Conservation (phyloP, 257 asterid genomes). For the Cynanchum wilfordii region DNA sequence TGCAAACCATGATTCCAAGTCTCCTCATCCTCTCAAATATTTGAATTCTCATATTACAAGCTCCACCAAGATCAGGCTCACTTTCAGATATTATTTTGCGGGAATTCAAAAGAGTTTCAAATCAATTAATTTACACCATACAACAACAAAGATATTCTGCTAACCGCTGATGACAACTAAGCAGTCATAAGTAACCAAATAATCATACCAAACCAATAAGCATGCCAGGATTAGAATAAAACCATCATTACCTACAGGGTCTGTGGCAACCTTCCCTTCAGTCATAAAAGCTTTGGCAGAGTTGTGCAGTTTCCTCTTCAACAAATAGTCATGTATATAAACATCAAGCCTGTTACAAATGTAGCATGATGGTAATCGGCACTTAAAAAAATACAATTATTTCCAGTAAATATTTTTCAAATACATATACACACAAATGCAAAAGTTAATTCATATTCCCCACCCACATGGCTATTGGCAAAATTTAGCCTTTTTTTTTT, state of each 20-base stretch:
- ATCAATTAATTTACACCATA: background rate
- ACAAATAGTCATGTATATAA: constrained; percentile 89
- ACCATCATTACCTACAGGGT: constrained; percentile 76
- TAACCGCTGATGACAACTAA: background rate
- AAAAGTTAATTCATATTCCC: background rate
- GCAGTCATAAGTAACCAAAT: background rate
- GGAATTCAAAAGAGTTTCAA: background rate
- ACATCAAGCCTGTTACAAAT: constrained; percentile 82
- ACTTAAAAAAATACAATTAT: background rate
- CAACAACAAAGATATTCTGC: background rate
- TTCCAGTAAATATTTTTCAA: background rate
- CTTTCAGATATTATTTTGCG: background rate
- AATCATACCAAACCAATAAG: background rate
- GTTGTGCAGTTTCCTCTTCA: constrained; percentile 80
- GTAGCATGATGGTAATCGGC: background rate
- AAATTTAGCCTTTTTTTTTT: background rate
- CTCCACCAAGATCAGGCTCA: background rate
- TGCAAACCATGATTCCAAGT: background rate
- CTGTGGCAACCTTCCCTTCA: constrained; percentile 98
- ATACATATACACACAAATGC: background rate
- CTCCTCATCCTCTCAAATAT: background rate
- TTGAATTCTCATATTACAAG: background rate
- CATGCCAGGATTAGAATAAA: background rate
- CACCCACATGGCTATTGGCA: background rate
- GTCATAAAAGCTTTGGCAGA: constrained; percentile 99